Evolutionary conservation across 2,329 filamentous ascomycete genomes (phyloP), one percentile per base, ranked within the genome.

Genomic region (Xylaria digitata): DNA sequence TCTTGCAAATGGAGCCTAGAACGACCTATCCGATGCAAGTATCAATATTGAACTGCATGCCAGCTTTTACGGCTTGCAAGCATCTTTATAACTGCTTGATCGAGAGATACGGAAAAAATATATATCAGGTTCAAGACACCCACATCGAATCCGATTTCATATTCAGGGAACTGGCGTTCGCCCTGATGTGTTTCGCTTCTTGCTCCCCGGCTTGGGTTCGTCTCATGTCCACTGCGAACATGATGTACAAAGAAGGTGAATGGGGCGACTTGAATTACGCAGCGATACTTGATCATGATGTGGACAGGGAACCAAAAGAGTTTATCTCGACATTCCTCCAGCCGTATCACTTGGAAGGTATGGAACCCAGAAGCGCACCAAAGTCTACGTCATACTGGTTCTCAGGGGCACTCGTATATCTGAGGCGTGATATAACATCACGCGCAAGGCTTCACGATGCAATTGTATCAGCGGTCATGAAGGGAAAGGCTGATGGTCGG

Each of bases 131-230:
- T 52, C 62, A 52, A 40, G 48, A 60, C 30, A 32, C 2, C 49
- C 13, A 42, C 19, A 11, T 19, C 11, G 62, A 63, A 57, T 57
- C 61, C 6, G 45, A 60, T 26, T 53, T 64, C n/a, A 5, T 48
- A 21, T 64, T 60, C 9, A 58, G 30, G 43, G 62, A 64, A 21
- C 19, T 64, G 6, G 55, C 43, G 2, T 64, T 64, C 13, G 55
- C 54, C 21, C 5, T 60, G 26, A 37, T 64, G 42, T 64, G 62
- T 60, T 54, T 64, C 11, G 19, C 55, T 48, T 60, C 62, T 37
- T 64, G 62, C 34, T 64, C 62, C n/a, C 54, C 62, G n/a, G 40
- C 4, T 30, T 64, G 40, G 23, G 37, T 64, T 40, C 62, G 56
- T 46, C 37, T 64, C 21, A 26, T 55, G 17, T 32, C 37, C 15